Evolutionary conservation across 2,329 filamentous ascomycete species (phyloP).

Genomic region (Aspergillus versicolor): DNA sequence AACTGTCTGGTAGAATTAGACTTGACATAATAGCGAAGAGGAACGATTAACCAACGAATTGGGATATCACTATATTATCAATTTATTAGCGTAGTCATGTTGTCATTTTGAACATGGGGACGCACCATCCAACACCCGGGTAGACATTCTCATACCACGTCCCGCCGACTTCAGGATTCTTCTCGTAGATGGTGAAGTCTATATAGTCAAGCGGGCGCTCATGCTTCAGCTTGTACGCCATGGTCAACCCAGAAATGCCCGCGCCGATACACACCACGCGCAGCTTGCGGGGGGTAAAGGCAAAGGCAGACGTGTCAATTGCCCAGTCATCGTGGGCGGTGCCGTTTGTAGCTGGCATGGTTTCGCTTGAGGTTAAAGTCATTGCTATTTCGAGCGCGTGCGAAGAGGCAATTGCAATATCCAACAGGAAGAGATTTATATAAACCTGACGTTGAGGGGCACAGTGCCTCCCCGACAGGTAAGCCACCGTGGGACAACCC

Average conservation of each 20-base stretch:
- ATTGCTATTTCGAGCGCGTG: neutral
- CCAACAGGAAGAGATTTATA: no score
- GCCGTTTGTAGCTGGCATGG: no score
- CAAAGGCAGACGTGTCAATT: neutral
- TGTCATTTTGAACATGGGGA: no score
- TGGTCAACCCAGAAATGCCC: constrained; percentile 34
- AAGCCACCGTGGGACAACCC: no score
- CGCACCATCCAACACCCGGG: constrained; percentile 1
- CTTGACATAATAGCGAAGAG: neutral
- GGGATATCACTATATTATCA: neutral
- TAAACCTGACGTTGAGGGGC: no score
- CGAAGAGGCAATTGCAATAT: no score
- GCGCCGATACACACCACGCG: constrained; percentile 27
- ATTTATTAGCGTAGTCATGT: neutral
- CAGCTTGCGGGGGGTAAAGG: constrained; percentile 17
- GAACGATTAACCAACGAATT: neutral
- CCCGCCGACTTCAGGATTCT: constrained; percentile 1
- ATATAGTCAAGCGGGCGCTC: neutral
- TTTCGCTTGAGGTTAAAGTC: neutral
- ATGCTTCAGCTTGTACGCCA: constrained; percentile 41
- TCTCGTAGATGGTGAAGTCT: neutral
- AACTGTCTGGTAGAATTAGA: neutral
- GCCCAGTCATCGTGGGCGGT: neutral
- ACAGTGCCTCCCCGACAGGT: no score
- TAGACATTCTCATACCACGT: constrained; percentile 5